Base-by-base conservation (phyloP, 306 rosid genomes). In the Sindora glabra region DNA sequence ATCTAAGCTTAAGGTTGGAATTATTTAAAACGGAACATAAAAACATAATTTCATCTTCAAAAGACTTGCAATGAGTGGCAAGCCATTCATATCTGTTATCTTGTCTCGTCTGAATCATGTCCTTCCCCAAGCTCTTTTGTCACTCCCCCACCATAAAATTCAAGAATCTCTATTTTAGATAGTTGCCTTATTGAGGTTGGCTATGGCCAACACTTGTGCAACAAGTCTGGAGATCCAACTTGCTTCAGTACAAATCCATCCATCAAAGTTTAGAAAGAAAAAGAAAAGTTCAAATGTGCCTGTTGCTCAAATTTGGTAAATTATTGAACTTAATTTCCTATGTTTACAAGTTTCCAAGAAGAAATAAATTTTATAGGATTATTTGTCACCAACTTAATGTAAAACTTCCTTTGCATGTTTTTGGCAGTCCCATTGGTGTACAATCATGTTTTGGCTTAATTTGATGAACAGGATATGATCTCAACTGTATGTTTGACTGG, bases 401-500 rank as follows among this genome's bases (percentile, higher is more conserved):
- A n/a, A n/a, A n/a, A n/a, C n/a, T n/a, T n/a, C n/a, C n/a, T n/a
- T n/a, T n/a, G n/a, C n/a, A n/a, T n/a, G n/a, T n/a, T n/a, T n/a
- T n/a, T n/a, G n/a, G n/a, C n/a, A n/a, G n/a, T n/a, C n/a, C n/a
- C n/a, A n/a, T n/a, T n/a, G n/a, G n/a, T n/a, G n/a, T n/a, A n/a
- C n/a, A n/a, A n/a, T n/a, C n/a, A n/a, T n/a, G n/a, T n/a, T 62
- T 74, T 71, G 51, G 70, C 78, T 59, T 47, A 29, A 37, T 41
- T 40, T 48, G 24, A 58, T 75, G 73, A 29, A 54, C 94, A 88
- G 96, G 90, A 74, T 85, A 67, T 65, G 81, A 80, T 15, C 64
- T 54, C 42, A 94, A 88, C 61, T 45, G 56, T 66, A 68, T 82
- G 57, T 88, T 68, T 58, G 96, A 88, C 85, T 88, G 96, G 96